A percentile compares a stretch with the other conserved stretches of the same genome.
These are phyloP conservation scores for Racocetra persica DNA, from an alignment of 371 early-diverging fungal genomes.

Conservation along the genomic window DNA sequence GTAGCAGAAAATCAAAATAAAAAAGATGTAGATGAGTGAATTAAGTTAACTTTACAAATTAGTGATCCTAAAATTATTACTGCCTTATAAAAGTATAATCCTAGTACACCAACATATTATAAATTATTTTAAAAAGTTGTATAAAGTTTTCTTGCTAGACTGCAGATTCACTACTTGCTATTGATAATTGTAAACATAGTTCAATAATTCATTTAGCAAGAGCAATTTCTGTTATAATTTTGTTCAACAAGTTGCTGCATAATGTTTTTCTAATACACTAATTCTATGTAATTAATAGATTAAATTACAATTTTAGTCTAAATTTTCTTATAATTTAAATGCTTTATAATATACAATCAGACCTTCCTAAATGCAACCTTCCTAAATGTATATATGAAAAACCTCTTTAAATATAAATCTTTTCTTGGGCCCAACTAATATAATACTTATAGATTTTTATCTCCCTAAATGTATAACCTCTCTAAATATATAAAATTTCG, in stretches of 20 bases:
- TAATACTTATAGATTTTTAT: too few species aligned
- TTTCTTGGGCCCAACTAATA: too few species aligned
- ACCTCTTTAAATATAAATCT: neutral
- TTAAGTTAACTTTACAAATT: neutral
- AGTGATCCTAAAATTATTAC: neutral
- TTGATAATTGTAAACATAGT: neutral
- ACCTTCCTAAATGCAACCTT: too few species aligned
- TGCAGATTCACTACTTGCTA: neutral
- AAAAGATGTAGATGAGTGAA: neutral
- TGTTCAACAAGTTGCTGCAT: neutral
- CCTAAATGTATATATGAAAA: too few species aligned
- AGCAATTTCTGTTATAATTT: conserved; percentile 9
- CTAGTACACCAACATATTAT: neutral
- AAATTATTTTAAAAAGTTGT: neutral
- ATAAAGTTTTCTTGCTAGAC: neutral
- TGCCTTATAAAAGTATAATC: neutral
- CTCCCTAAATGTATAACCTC: neutral
- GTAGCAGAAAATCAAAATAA: neutral
- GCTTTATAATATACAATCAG: neutral
- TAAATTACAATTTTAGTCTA: neutral
- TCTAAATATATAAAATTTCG: neutral
- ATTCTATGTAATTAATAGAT: neutral
- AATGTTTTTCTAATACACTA: neutral
- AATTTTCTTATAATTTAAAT: neutral
- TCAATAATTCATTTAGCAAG: neutral